These are phyloP conservation scores for Aphanomyces cochlioides DNA, from an alignment of 352 stramenopile species.

Conservation along the genomic window DNA sequence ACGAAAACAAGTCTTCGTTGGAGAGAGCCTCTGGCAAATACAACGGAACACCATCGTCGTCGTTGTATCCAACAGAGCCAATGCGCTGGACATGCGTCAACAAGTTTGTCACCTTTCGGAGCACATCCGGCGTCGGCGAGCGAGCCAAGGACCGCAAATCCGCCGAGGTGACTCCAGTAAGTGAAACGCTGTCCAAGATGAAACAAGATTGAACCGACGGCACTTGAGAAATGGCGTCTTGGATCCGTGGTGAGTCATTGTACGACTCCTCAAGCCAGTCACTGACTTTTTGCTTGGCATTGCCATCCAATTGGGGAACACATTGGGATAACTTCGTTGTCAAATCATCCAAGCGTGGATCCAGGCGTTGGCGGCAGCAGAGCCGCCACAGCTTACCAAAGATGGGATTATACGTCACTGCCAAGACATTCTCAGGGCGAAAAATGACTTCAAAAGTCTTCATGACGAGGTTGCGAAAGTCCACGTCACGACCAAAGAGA, in stretches of 20 bases:
- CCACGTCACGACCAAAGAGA: neutral
- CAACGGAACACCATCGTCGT: neutral
- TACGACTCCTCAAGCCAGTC: constrained; percentile 18
- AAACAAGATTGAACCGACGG: neutral
- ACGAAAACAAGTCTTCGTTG: constrained; percentile 19
- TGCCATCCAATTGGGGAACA: neutral
- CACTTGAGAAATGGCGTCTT: neutral
- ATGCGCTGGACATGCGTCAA: constrained; percentile 10
- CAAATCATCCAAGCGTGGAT: constrained; percentile 5
- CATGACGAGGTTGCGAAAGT: constrained; percentile 17
- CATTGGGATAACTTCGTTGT: constrained; percentile 15
- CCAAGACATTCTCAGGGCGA: constrained; percentile 7
- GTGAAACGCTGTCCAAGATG: neutral
- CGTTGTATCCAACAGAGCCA: too few relatives aligned
- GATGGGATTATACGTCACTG: constrained; percentile 27
- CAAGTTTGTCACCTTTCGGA: neutral
- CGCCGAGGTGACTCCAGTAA: neutral
- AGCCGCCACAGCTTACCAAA: constrained; percentile 27
- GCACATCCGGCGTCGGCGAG: constrained; percentile 1
- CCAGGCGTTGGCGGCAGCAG: constrained; percentile 2
- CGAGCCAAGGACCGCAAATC: constrained; percentile 17
- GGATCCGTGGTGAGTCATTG: constrained; percentile 10
- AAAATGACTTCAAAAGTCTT: constrained; percentile 20
- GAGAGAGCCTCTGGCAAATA: constrained; percentile 5
- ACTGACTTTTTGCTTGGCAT: neutral